A percentile compares a stretch with the other conserved stretches of the same genome.
These are phyloP conservation scores for Hamiltosporidium tvaerminnensis DNA, from an alignment of 371 early-diverging fungal species.

Conservation along the genomic window DNA sequence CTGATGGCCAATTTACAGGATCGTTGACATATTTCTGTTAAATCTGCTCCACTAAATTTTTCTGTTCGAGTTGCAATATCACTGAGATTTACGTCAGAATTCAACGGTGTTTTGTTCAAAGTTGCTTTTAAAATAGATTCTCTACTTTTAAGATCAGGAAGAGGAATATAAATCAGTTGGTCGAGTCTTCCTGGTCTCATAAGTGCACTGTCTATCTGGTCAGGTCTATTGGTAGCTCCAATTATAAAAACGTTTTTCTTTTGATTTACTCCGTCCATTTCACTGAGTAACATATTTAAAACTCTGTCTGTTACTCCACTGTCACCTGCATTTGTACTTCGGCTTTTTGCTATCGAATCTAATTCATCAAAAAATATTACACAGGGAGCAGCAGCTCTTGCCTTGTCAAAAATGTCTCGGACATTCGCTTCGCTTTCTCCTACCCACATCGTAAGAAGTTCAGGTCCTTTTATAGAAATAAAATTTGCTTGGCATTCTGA, in stretches of 20 bases:
- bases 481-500: constrained; percentile 99
- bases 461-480: constrained; percentile 97
- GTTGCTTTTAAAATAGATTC: constrained; percentile 69
- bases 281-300: constrained; percentile 93
- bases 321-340: constrained; percentile 77
- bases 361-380: constrained; percentile 99
- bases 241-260: constrained; percentile 88
- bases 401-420: constrained; percentile 97
- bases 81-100: constrained; percentile 64
- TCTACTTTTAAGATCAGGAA: constrained; percentile 71
- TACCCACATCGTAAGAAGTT: constrained; percentile 98
- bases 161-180: constrained; percentile 56
- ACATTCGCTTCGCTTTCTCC: constrained; percentile 99
- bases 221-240: constrained; percentile 57
- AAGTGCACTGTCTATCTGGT: constrained; percentile 63
- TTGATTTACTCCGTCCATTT: constrained; percentile 99
- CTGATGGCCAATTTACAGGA: constrained; percentile 96
- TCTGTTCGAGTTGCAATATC: constrained; percentile 72
- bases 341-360: constrained; percentile 93
- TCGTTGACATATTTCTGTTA: constrained; percentile 97
- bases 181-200: constrained; percentile 97
- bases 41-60: constrained; percentile 96
- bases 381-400: constrained; percentile 93
- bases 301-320: constrained; percentile 78
- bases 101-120: constrained; percentile 84